These are phyloP conservation scores for Fimicolochytrium jonesii DNA, from an alignment of 192 early-diverging fungal genomes.

Conservation along the genomic window DNA sequence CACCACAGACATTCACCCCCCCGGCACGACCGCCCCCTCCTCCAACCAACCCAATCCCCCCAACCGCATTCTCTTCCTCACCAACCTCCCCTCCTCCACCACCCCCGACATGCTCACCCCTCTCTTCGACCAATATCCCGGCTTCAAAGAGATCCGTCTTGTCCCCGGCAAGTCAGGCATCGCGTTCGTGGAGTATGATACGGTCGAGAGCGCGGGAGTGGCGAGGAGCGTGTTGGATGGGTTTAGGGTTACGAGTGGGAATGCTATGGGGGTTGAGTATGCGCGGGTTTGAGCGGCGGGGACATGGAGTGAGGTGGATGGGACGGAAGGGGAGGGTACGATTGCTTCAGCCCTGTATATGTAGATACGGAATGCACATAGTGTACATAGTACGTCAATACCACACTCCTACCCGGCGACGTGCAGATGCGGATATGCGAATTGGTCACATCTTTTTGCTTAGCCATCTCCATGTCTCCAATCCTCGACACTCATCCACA, in stretches of 20 bases:
- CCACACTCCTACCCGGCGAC: too few relatives aligned
- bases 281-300: conserved; percentile 38
- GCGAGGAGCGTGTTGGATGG: conserved; percentile 56
- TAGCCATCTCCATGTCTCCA: too few relatives aligned
- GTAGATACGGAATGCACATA: too few relatives aligned
- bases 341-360: too few relatives aligned
- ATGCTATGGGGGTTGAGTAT: conserved; percentile 54
- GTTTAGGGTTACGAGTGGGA: conserved; percentile 31
- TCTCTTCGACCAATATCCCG: conserved; percentile 59
- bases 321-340: too few relatives aligned
- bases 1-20: too few relatives aligned
- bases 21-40: neutral
- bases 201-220: conserved; percentile 45
- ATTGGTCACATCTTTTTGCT: too few relatives aligned
- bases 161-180: conserved; percentile 61
- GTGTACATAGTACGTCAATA: too few relatives aligned
- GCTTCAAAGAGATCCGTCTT: conserved; percentile 64
- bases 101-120: conserved; percentile 46
- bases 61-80: conserved; percentile 10
- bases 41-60: neutral
- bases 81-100: conserved; percentile 32
- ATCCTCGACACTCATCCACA: too few relatives aligned
- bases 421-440: too few relatives aligned
- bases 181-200: conserved; percentile 66
- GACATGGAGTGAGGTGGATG: too few relatives aligned